Conservation (phyloP, 148 eudicot genomes). For the Mesembryanthemum crystallinum region DNA sequence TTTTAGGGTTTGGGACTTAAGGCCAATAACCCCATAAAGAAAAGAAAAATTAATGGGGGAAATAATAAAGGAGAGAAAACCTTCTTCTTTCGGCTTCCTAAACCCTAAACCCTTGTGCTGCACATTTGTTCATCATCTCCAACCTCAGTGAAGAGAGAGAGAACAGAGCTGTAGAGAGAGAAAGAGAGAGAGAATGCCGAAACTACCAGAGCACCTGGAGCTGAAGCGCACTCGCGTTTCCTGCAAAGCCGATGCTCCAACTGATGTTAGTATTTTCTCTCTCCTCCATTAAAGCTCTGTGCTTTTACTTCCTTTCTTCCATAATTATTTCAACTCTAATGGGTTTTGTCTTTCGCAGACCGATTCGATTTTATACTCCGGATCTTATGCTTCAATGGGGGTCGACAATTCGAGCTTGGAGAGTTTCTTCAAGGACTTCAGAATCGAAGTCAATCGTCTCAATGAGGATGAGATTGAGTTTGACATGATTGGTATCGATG, state of each 20-base stretch:
- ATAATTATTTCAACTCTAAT: not conserved
- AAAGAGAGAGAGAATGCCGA: conserved; percentile 25
- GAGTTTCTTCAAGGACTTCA: conserved; percentile 61
- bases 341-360: conserved; percentile 43
- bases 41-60: too few species aligned
- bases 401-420: conserved; percentile 69
- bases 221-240: conserved; percentile 72
- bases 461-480: conserved; percentile 71
- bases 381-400: conserved; percentile 75
- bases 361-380: conserved; percentile 60
- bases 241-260: conserved; percentile 69
- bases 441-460: conserved; percentile 56
- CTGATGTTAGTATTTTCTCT: conserved; percentile 41
- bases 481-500: conserved; percentile 88
- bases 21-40: too few species aligned
- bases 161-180: not conserved
- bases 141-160: too few species aligned
- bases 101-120: conserved; percentile 21
- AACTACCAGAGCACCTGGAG: conserved; percentile 65
- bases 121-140: too few species aligned
- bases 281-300: not conserved
- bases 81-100: not conserved
- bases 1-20: too few species aligned
- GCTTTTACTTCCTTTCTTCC: not conserved
- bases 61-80: too few species aligned